These are phyloP conservation scores for Colletotrichum theobromicola DNA, from an alignment of 2,329 filamentous ascomycete species.

Conservation along the genomic window DNA sequence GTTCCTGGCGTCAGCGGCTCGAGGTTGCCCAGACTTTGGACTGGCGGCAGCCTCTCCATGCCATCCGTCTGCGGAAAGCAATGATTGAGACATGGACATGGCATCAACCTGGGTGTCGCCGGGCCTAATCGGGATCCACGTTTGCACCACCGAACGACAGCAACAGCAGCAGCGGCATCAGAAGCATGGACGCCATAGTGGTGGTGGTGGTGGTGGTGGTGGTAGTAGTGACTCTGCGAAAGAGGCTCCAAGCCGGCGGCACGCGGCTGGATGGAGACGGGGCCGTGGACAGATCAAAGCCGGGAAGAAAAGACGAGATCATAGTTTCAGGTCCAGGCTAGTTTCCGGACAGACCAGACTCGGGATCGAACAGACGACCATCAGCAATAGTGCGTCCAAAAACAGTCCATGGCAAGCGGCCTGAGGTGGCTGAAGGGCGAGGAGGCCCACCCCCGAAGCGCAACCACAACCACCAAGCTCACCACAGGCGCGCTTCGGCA, in stretches of 20 bases:
- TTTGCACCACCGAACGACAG: constrained; percentile 3
- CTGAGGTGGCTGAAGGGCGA: constrained; percentile 14
- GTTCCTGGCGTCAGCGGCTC: constrained; percentile 7
- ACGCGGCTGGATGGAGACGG: constrained; percentile 12
- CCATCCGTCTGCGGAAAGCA: neutral
- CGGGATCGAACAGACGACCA: constrained; percentile 9
- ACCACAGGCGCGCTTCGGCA: constrained; percentile 11
- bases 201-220: neutral
- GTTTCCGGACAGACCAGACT: constrained; percentile 13
- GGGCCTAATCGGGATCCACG: constrained; percentile 16
- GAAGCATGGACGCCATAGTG: constrained; percentile 7
- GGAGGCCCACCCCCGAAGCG: constrained; percentile 9
- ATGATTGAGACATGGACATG: constrained; percentile 21
- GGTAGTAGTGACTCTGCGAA: neutral
- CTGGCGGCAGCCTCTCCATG: neutral
- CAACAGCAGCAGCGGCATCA: neutral
- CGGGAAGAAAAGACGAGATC: constrained; percentile 5
- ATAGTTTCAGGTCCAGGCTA: constrained; percentile 20
- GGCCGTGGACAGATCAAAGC: constrained; percentile 18
- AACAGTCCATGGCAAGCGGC: constrained; percentile 14
- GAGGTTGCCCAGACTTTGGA: constrained; percentile 7
- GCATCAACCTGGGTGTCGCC: constrained; percentile 5
- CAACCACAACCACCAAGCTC: neutral
- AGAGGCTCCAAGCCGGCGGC: constrained; percentile 6
- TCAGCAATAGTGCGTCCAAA: constrained; percentile 6